Conservation (phyloP, 305 asterid genomes). For the Euphrasia arctica region DNA sequence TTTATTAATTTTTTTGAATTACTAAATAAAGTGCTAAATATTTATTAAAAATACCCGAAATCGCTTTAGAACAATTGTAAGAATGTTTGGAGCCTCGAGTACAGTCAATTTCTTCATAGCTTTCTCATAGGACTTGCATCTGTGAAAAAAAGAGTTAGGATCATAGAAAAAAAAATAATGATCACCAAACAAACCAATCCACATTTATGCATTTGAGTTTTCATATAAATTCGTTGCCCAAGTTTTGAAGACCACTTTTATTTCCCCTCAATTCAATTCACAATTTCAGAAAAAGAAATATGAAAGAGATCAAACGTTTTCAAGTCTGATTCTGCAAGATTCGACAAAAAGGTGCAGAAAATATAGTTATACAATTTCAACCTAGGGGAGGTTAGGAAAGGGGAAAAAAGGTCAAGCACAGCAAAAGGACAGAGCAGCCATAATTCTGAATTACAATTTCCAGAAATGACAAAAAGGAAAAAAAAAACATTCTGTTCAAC, state of each 20-base stretch:
- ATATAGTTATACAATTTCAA: neutral
- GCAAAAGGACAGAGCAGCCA: neutral
- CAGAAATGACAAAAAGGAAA: neutral
- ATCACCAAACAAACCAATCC: slow-evolving; percentile 16
- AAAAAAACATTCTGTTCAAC: neutral
- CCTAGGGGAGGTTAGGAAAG: neutral
- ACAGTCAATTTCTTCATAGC: slow-evolving; percentile 55
- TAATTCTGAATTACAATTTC: slow-evolving; percentile 12
- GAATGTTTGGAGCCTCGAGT: slow-evolving; percentile 58
- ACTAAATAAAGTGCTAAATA: slow-evolving; percentile 10
- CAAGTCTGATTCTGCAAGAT: slow-evolving; percentile 8
- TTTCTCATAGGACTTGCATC: slow-evolving; percentile 59
- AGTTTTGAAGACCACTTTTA: slow-evolving; percentile 10
- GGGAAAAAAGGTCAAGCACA: neutral
- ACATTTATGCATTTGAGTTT: slow-evolving; percentile 11
- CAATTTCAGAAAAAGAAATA: slow-evolving; percentile 12
- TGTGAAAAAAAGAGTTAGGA: slow-evolving; percentile 24
- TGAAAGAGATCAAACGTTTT: slow-evolving; percentile 13
- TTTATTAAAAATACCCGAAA: slow-evolving; percentile 38
- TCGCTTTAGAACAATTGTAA: slow-evolving; percentile 54
- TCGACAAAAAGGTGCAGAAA: slow-evolving; percentile 7
- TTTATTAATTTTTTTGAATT: slow-evolving; percentile 16
- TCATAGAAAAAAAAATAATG: slow-evolving; percentile 14
- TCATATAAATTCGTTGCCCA: slow-evolving; percentile 10
- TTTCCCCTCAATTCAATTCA: slow-evolving; percentile 13